A percentile compares a stretch with the other conserved stretches of the same genome.
Conservation (phyloP, 2,329 filamentous ascomycete genomes). For the Sporothrix inflata region DNA sequence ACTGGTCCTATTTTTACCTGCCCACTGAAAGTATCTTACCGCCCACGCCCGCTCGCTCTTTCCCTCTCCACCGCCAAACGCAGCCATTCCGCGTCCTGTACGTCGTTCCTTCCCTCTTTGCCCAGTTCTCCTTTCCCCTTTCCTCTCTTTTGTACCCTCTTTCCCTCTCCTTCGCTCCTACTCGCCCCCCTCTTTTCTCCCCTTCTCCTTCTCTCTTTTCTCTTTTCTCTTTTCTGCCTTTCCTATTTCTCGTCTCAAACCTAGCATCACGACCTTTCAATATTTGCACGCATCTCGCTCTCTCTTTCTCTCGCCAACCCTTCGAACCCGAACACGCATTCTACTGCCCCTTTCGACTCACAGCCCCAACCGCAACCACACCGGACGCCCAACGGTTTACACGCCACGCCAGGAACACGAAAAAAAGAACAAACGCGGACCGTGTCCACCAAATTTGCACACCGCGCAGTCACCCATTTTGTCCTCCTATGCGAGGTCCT, state of each 20-base stretch:
- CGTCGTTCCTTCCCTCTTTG: conserved; percentile 24
- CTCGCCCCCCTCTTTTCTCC: conserved; percentile 2
- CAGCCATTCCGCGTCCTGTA: conserved; percentile 30
- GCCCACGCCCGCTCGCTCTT: conserved; percentile 17
- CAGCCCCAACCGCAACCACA: background rate
- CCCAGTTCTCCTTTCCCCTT: conserved; percentile 16
- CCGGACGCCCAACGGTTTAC: background rate
- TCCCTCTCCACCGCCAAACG: conserved; percentile 24
- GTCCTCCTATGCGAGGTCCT: conserved; percentile 12
- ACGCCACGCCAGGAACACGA: conserved; percentile 20
- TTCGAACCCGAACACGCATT: background rate
- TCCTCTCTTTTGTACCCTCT: conserved; percentile 16
- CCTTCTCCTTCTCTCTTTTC: conserved; percentile 22
- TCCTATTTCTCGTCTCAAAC: conserved; percentile 19
- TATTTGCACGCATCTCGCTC: background rate
- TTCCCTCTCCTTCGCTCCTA: background rate
- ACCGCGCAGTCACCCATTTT: background rate
- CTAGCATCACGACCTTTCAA: conserved; percentile 10
- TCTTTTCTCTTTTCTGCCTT: conserved; percentile 21
- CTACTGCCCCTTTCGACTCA: background rate
- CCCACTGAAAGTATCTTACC: conserved; percentile 14
- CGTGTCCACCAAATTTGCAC: background rate
- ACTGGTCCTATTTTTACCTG: conserved; percentile 22
- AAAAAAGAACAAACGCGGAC: conserved; percentile 12
- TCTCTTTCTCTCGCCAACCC: background rate